Percentiles rank a stretch among this genome's conserved stretches.
phyloP scores from a whole-genome alignment of 2,329 filamentous ascomycete genomes.

The Alternaria longipes region DNA sequence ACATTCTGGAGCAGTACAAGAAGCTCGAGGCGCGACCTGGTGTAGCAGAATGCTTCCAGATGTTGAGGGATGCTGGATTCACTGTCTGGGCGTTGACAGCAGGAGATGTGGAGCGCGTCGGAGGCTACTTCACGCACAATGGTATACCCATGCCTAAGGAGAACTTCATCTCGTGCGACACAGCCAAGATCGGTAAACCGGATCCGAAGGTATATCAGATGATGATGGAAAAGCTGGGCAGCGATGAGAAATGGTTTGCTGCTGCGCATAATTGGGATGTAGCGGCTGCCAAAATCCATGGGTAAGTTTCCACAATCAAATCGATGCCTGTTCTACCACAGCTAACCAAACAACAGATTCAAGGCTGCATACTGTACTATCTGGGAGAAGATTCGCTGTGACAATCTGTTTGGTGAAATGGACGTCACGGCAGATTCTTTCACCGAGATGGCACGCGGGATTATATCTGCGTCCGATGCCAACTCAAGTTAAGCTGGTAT shows the following conservation, averaged over 20 bases:
- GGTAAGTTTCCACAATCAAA: not conserved
- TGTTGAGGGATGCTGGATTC: not conserved
- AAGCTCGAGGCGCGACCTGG: not conserved
- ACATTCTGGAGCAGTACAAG: not conserved
- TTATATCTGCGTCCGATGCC: not conserved
- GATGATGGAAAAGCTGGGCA: not conserved
- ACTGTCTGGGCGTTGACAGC: not conserved
- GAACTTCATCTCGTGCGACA: not conserved
- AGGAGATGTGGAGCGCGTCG: not conserved
- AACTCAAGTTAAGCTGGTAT: not conserved
- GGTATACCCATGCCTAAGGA: not conserved
- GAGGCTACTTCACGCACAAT: not conserved
- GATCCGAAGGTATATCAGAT: not conserved
- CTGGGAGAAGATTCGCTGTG: not conserved
- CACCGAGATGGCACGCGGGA: not conserved
- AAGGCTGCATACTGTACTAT: not conserved
- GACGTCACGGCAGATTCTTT: not conserved
- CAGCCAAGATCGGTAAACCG: not conserved
- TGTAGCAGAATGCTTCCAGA: not conserved
- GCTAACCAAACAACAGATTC: not conserved
- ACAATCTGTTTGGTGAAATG: not conserved
- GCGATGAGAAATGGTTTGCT: not conserved
- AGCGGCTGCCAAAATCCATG: not conserved
- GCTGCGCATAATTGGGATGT: not conserved
- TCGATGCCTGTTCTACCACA: not conserved